These are phyloP conservation scores for Suillus weaverae DNA, from an alignment of 768 basidiomycete genomes.

Conservation along the genomic window DNA sequence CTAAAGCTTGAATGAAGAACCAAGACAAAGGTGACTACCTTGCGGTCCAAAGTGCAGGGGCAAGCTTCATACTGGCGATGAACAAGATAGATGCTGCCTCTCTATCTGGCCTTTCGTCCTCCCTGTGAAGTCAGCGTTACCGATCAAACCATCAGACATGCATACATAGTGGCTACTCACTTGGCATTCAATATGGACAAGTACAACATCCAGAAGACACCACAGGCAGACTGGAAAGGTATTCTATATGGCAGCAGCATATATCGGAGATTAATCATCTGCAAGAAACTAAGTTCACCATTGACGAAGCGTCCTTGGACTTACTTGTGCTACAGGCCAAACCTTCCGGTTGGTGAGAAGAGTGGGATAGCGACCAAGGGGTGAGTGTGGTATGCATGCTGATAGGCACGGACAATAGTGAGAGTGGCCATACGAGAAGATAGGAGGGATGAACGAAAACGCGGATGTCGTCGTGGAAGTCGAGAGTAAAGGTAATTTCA, in stretches of 20 bases:
- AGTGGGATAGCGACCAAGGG: constrained; percentile 42
- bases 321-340: constrained; percentile 76
- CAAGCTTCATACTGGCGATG: too few species aligned
- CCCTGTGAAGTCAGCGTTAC: constrained; percentile 37
- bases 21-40: too few species aligned
- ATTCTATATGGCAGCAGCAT: constrained; percentile 83
- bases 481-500: neutral
- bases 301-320: constrained; percentile 3
- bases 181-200: constrained; percentile 77
- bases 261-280: constrained; percentile 82
- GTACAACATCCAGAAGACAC: constrained; percentile 92
- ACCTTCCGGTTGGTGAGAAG: constrained; percentile 89
- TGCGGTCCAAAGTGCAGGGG: too few species aligned
- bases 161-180: constrained; percentile 41
- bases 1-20: too few species aligned
- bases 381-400: too few species aligned
- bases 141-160: neutral
- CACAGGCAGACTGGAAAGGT: constrained; percentile 85
- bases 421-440: too few species aligned
- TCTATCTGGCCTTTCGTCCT: constrained; percentile 53
- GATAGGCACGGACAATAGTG: too few species aligned
- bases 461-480: neutral
- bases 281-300: constrained; percentile 4
- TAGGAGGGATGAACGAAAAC: neutral
- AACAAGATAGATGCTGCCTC: constrained; percentile 17